Evolutionary conservation across 73 alveolate genomes (phyloP), one percentile per base, ranked within the genome.

Genomic region (Paramecium tetraurelia): DNA sequence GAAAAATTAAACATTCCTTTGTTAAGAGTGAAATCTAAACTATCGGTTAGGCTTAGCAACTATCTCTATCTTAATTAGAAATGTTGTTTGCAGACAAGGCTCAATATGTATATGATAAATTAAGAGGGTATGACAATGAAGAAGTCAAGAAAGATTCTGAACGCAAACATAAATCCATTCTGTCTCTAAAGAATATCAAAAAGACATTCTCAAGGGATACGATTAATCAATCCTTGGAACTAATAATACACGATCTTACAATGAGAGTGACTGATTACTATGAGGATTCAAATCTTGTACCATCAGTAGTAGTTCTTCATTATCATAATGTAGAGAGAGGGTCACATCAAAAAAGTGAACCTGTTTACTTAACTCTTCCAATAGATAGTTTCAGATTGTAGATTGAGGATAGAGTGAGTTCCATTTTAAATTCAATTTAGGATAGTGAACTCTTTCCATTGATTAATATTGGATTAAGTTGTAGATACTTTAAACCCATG

Each of bases 71-170:
- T 3, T 70, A 21, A 21, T 24, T 18, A 31, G 85, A 70, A 38
- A 7, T 14, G 8, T 48, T 48, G 16, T 48, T 48, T 48, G 59
- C 24, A 48, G 59, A 48, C 10, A 48, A 48, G 14, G 57, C 21
- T 22, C 24, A 27, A 70, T 70, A 22, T 33, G 31, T 70, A 11
- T 70, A 70, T 70, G 53, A 70, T 22, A 70, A 70, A 70, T 70
- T 70, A 70, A 70, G 85, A 70, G 85, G 57, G 3, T 20, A 70
- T 70, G 85, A 70, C 14, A 38, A 70, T 70, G 53, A 70, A 31
- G 53, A 33, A 70, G 40, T 70, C 24, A 70, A 70, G 20, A 70
- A 70, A 70, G 85, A 22, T 4, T n/a, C 38, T 22, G 57, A 70
- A 10, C 16, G 31, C 0, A 70, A 70, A 33, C 24, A 22, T 29